These are phyloP conservation scores for Petunia axillaris DNA, from an alignment of 257 asterid species.

Conservation along the genomic window DNA sequence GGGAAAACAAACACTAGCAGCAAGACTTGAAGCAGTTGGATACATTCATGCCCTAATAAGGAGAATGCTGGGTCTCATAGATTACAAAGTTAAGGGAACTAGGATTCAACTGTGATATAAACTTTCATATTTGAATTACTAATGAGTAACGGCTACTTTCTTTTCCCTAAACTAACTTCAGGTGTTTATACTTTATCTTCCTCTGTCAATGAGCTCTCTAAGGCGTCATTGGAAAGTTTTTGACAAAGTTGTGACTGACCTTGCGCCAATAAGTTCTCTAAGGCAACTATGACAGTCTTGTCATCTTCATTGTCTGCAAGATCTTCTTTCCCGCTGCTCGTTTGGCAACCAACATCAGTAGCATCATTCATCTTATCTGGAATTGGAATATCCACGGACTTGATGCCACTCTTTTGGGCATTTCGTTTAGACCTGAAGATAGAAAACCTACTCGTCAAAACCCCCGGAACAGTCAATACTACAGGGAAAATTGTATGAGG, in stretches of 20 bases:
- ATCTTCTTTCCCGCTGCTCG: not conserved
- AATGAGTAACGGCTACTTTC: not conserved
- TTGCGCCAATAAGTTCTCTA: not conserved
- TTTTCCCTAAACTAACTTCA: not conserved
- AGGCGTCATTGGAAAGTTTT: not conserved
- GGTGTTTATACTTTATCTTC: not conserved
- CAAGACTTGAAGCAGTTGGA: too few relatives aligned
- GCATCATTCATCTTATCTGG: conserved; percentile 11
- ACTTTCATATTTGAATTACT: not conserved
- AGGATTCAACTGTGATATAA: not conserved
- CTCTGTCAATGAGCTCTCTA: not conserved
- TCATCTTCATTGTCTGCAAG: not conserved
- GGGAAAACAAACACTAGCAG: too few relatives aligned
- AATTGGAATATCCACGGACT: conserved; percentile 9
- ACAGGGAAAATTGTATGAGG: not conserved
- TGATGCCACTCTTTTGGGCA: not conserved
- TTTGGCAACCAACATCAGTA: not conserved
- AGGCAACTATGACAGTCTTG: not conserved
- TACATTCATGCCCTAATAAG: not conserved
- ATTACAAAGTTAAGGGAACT: not conserved
- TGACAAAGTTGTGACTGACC: not conserved
- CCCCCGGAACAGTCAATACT: conserved; percentile 11
- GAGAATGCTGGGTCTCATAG: not conserved
- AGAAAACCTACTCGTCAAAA: conserved; percentile 1
- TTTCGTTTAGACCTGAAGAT: conserved; percentile 18